These are phyloP conservation scores for Penicillium odoratum DNA, from an alignment of 495 filamentous ascomycete species.

Conservation along the genomic window DNA sequence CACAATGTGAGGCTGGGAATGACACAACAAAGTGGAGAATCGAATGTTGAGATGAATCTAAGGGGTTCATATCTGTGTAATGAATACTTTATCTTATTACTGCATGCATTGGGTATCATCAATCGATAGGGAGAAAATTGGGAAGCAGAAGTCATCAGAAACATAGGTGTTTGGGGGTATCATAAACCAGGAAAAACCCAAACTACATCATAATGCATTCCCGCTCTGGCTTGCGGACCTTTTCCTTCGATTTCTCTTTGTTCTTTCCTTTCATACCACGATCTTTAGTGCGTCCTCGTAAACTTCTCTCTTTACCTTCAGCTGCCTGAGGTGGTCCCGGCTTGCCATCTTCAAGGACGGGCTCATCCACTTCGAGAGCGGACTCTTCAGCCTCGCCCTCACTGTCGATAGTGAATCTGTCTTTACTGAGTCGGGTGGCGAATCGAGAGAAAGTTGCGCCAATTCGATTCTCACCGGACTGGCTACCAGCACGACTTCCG, in stretches of 20 bases:
- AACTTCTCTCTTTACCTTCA: conserved; percentile 36
- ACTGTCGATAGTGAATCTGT: conserved; percentile 38
- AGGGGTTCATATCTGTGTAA: neutral
- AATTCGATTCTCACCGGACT: conserved; percentile 65
- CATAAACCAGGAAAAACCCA: conserved; percentile 7
- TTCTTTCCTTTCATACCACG: conserved; percentile 28
- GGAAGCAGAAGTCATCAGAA: conserved; percentile 17
- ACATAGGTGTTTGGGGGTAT: conserved; percentile 39
- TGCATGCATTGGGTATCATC: conserved; percentile 31
- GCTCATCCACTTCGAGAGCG: conserved; percentile 30
- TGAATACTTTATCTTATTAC: conserved; percentile 2
- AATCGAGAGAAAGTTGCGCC: conserved; percentile 67
- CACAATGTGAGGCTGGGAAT: conserved; percentile 6
- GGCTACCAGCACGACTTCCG: conserved; percentile 67
- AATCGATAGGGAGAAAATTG: conserved; percentile 15
- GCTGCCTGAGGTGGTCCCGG: conserved; percentile 16
- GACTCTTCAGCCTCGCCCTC: conserved; percentile 35
- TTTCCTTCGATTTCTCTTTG: conserved; percentile 48
- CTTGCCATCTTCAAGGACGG: conserved; percentile 27
- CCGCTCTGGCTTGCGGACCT: conserved; percentile 58
- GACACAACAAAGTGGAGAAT: neutral
- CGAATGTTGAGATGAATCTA: neutral
- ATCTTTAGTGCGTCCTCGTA: conserved; percentile 29
- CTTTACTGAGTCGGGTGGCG: conserved; percentile 51
- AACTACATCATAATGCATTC: conserved; percentile 66